Evolutionary conservation across 164 flowering plant genomes (phyloP).

Genomic region (Malania oleifera): DNA sequence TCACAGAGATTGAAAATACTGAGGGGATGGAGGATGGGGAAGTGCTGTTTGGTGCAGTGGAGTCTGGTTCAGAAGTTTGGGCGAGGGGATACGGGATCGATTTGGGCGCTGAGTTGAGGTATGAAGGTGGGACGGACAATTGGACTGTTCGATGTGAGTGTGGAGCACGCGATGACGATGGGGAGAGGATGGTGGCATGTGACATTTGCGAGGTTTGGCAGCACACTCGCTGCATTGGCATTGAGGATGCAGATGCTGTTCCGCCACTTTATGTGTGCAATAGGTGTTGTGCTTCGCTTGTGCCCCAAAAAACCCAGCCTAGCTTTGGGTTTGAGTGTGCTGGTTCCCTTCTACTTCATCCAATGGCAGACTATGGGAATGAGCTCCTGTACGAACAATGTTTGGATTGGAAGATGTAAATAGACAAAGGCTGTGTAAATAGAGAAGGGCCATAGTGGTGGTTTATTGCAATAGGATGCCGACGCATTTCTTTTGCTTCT

Average conservation of each 20-base stretch:
- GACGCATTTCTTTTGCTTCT: too few species aligned
- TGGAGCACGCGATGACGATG: constrained; percentile 71
- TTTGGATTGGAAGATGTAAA: too few species aligned
- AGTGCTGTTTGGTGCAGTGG: constrained; percentile 47
- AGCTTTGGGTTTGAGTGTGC: background rate
- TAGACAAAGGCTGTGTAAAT: too few species aligned
- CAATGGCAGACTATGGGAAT: background rate
- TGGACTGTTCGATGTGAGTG: constrained; percentile 64
- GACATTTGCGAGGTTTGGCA: constrained; percentile 76
- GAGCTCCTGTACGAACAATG: background rate
- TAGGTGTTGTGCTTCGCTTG: constrained; percentile 31
- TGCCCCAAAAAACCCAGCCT: constrained; percentile 14
- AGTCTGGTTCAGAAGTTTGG: constrained; percentile 49
- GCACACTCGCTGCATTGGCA: constrained; percentile 64
- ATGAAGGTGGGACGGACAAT: constrained; percentile 55
- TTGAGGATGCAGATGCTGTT: constrained; percentile 39
- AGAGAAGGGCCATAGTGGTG: too few species aligned
- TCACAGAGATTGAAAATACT: constrained; percentile 40
- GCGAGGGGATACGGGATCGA: constrained; percentile 56
- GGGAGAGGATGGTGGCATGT: constrained; percentile 76
- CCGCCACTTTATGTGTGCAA: constrained; percentile 54
- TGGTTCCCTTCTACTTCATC: background rate
- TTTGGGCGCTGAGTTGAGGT: constrained; percentile 24
- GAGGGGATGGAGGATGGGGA: constrained; percentile 39
- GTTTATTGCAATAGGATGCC: too few species aligned